Conservation (phyloP, 495 filamentous ascomycete species). For the Penicillium samsonianum region DNA sequence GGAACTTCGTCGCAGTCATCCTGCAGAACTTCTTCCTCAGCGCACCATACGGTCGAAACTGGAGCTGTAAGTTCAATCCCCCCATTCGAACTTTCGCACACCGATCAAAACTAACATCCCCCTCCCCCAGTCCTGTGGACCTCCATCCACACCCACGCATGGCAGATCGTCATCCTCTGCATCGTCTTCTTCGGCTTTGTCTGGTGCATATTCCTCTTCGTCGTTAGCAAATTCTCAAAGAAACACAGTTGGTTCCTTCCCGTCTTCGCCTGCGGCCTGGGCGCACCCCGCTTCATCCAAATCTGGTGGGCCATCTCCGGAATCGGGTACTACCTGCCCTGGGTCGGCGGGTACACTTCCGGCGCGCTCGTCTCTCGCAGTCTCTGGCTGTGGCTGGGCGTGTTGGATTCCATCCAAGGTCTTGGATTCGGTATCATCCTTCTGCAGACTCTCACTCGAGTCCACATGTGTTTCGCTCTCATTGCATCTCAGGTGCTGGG, state of each 20-base stretch:
- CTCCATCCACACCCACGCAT: slow-evolving; percentile 41
- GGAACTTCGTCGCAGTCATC: slow-evolving; percentile 51
- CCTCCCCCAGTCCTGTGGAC: slow-evolving; percentile 42
- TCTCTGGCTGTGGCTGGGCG: slow-evolving; percentile 54
- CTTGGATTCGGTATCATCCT: slow-evolving; percentile 55
- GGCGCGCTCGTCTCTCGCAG: slow-evolving; percentile 49
- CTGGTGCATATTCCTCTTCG: slow-evolving; percentile 44
- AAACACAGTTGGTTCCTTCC: slow-evolving; percentile 52
- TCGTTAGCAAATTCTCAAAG: slow-evolving; percentile 46
- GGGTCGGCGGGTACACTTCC: slow-evolving; percentile 41
- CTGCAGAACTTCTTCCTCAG: slow-evolving; percentile 53
- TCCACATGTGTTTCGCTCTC: slow-evolving; percentile 52
- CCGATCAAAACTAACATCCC: slow-evolving; percentile 15
- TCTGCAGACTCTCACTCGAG: slow-evolving; percentile 47
- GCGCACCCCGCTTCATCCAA: slow-evolving; percentile 51
- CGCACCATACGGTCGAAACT: slow-evolving; percentile 52
- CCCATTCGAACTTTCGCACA: not conserved
- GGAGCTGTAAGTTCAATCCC: slow-evolving; percentile 39
- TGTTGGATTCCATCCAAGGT: slow-evolving; percentile 51
- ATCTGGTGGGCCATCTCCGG: slow-evolving; percentile 54
- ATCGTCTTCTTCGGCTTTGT: slow-evolving; percentile 48
- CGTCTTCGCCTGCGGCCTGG: slow-evolving; percentile 52
- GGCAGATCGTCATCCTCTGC: slow-evolving; percentile 47
- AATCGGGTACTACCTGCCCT: slow-evolving; percentile 49
- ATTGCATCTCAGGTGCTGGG: slow-evolving; percentile 54